These are phyloP conservation scores for Pseudocercospora crystallina DNA, from an alignment of 2,329 filamentous ascomycete genomes.

Conservation along the genomic window DNA sequence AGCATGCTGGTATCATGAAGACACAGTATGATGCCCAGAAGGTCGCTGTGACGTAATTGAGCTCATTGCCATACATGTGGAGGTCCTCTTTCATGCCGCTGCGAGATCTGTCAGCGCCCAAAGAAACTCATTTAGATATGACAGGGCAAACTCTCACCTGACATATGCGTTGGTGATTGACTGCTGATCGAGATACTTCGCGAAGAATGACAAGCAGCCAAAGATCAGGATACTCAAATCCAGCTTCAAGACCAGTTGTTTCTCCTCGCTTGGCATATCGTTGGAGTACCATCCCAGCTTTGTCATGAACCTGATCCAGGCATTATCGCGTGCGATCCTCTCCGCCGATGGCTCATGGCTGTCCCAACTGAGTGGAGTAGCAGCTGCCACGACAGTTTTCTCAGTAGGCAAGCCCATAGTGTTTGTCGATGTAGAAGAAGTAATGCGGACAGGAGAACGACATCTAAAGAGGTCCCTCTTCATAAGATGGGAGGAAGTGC, in stretches of 20 bases:
- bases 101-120: too few relatives aligned
- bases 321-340: background rate
- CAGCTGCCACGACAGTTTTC: too few relatives aligned
- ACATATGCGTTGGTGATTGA: constrained; percentile 2
- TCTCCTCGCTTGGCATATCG: background rate
- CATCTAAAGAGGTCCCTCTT: too few relatives aligned
- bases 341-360: too few relatives aligned
- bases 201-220: constrained; percentile 3
- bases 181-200: constrained; percentile 1
- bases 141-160: too few relatives aligned
- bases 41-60: constrained; percentile 29
- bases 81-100: constrained; percentile 45
- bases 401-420: too few relatives aligned
- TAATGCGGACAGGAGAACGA: too few relatives aligned
- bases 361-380: too few relatives aligned
- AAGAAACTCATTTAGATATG: too few relatives aligned
- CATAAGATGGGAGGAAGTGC: too few relatives aligned
- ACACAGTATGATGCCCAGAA: constrained; percentile 40
- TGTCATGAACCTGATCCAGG: background rate
- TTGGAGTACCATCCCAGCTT: background rate
- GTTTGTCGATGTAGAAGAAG: too few relatives aligned
- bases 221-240: background rate
- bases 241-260: background rate
- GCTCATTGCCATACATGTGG: constrained; percentile 39
- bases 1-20: constrained; percentile 36